These are phyloP conservation scores for Umbelopsis ramanniana DNA, from an alignment of 192 early-diverging fungal genomes.

Conservation along the genomic window DNA sequence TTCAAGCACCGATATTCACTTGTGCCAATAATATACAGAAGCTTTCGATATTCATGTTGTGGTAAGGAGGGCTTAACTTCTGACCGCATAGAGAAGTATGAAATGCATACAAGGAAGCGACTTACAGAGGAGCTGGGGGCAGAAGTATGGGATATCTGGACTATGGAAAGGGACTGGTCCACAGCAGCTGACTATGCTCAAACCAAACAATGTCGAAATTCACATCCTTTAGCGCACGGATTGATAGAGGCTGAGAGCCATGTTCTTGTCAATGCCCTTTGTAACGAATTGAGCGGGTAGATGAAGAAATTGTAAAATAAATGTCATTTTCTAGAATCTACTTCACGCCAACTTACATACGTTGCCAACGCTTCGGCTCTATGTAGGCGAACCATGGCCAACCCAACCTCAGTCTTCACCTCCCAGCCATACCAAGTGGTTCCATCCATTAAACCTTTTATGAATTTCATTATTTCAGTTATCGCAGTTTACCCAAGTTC, in stretches of 20 bases:
- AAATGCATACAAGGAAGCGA: neutral
- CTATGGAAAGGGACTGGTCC: neutral
- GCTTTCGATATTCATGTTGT: slow-evolving; percentile 10
- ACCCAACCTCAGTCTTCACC: too few species aligned
- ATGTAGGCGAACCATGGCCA: too few species aligned
- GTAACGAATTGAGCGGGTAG: slow-evolving; percentile 19
- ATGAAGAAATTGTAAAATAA: too few species aligned
- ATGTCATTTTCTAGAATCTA: too few species aligned
- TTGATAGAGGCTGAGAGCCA: slow-evolving; percentile 8
- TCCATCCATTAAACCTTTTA: too few species aligned
- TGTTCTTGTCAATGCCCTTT: neutral
- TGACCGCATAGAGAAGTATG: neutral
- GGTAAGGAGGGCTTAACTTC: slow-evolving; percentile 10
- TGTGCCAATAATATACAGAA: neutral
- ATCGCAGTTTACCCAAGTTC: too few species aligned
- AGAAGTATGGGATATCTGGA: slow-evolving; percentile 17
- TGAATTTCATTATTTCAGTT: too few species aligned
- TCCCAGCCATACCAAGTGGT: too few species aligned
- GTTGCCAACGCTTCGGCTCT: too few species aligned
- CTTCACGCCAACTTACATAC: too few species aligned
- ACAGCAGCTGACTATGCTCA: slow-evolving; percentile 3
- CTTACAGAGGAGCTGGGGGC: neutral
- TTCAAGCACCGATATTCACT: neutral
- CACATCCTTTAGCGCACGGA: neutral
- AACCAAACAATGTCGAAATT: neutral